Base-by-base conservation (phyloP, 805 yeast species). In the Zygosaccharomyces lentus region DNA sequence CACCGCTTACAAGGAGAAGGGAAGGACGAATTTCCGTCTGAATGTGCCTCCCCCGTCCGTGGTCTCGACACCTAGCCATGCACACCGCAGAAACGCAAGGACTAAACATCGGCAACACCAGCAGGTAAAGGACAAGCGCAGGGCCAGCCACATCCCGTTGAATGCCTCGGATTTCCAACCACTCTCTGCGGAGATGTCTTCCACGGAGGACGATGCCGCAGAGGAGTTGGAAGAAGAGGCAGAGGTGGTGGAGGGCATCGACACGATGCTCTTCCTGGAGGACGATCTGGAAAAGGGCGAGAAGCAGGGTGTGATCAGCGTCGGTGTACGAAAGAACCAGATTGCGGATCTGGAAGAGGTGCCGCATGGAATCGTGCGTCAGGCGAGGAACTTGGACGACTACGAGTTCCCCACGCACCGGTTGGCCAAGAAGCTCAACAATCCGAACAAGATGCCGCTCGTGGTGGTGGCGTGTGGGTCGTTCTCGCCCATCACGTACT, bases 381-480 rank as follows among this genome's bases (percentile, higher is more conserved):
- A 93, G 66, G 90, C 98, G 1, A 80, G 78, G 50, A 69, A 67
- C 9, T 66, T 90, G 21, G 77, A 75, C 10, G 76, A 78, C 39
- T 93, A 93, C 67, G 65, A 72, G 47, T 93, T 93, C 66, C 99
- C 99, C 2, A 78, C 84, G 1, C 98, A 93, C 68, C 72, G 98
- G 49, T 72, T 91, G 43, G 83, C 87, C 25, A 78, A 81, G 19
- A 75, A 75, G 45, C 66, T 90, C 58, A 68, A 77, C 47, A 93
- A 88, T 58, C 80, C 84, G 46, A 72, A 82, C 51, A 91, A 91
- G 67, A 75, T 81, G 54, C 99, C 99, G 1, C 73, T 93, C 53
- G 97, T 93, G 9, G 78, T 93, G 43, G 98, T 93, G 23, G 97
- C 98, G 1, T 93, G 99, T 68, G 99, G 99, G 7, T 88, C 96